A percentile compares a stretch with the other conserved stretches of the same genome.
These are phyloP conservation scores for Chaetomium fimeti DNA, from an alignment of 495 filamentous ascomycete species.

Conservation along the genomic window DNA sequence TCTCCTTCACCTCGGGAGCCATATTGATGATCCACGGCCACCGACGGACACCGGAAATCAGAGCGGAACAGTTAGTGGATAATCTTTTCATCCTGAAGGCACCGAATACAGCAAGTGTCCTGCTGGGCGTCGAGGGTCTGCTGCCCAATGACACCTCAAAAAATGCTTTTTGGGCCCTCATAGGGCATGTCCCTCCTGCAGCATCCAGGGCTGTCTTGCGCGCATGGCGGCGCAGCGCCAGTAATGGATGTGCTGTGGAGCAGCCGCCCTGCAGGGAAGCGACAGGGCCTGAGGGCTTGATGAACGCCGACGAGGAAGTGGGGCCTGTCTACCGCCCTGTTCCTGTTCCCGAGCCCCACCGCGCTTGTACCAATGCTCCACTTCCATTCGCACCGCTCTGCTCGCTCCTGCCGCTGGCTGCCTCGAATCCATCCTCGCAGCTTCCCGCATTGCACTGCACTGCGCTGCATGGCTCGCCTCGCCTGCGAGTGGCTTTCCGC, in stretches of 20 bases:
- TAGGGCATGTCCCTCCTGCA: slow-evolving; percentile 40
- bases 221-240: slow-evolving; percentile 38
- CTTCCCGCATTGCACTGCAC: slow-evolving; percentile 3
- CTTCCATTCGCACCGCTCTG: neutral
- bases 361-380: slow-evolving; percentile 14
- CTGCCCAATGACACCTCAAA: slow-evolving; percentile 37
- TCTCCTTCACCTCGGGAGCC: neutral
- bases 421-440: slow-evolving; percentile 8
- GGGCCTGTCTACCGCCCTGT: slow-evolving; percentile 4
- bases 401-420: slow-evolving; percentile 16
- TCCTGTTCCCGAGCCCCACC: slow-evolving; percentile 15
- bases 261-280: slow-evolving; percentile 20
- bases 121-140: slow-evolving; percentile 28
- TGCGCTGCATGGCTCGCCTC: slow-evolving; percentile 15
- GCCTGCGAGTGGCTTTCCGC: slow-evolving; percentile 14
- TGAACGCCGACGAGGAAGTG: slow-evolving; percentile 6
- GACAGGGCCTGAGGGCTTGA: slow-evolving; percentile 11
- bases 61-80: neutral
- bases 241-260: slow-evolving; percentile 22
- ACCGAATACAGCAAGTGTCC: slow-evolving; percentile 17
- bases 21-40: neutral
- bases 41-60: neutral
- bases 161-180: slow-evolving; percentile 33
- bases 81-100: neutral
- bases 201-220: slow-evolving; percentile 32